Percentiles rank a stretch among this genome's conserved stretches.
These are phyloP conservation scores for Nematodospora valgi DNA, from an alignment of 805 yeast genomes.

Conservation along the genomic window DNA sequence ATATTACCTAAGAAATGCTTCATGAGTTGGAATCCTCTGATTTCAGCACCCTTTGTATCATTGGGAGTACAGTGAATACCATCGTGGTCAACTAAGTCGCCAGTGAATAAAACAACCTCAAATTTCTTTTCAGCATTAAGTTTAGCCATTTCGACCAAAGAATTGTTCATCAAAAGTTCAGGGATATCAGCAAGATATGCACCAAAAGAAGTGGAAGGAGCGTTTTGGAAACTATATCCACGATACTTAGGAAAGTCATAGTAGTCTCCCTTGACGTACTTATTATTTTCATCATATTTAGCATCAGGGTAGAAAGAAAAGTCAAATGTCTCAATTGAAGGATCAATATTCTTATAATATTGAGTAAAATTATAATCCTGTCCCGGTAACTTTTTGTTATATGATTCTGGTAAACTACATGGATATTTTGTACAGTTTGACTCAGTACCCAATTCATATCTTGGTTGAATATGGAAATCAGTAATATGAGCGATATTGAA, in stretches of 20 bases:
- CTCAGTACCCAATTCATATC: constrained; percentile 52
- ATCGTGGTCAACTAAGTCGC: constrained; percentile 70
- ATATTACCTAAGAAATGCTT: constrained; percentile 47
- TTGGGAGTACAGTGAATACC: constrained; percentile 50
- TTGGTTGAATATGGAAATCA: constrained; percentile 61
- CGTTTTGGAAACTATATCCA: constrained; percentile 20
- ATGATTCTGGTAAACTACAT: constrained; percentile 59
- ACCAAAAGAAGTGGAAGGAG: constrained; percentile 63
- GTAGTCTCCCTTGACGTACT: constrained; percentile 29
- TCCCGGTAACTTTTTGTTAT: constrained; percentile 27
- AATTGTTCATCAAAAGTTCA: constrained; percentile 56
- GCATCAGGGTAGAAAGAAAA: constrained; percentile 22
- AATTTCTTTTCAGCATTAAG: constrained; percentile 29
- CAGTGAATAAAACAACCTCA: constrained; percentile 66
- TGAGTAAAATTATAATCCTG: constrained; percentile 28
- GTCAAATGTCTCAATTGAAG: constrained; percentile 1
- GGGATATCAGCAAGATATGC: constrained; percentile 65
- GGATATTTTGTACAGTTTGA: constrained; percentile 50
- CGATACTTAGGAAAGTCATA: constrained; percentile 25
- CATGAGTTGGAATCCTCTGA: constrained; percentile 62
- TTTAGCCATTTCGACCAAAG: constrained; percentile 33
- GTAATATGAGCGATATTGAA: constrained; percentile 64
- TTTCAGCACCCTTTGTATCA: constrained; percentile 67
- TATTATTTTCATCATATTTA: constrained; percentile 22
- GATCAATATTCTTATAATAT: constrained; percentile 17